A percentile compares a stretch with the other conserved stretches of the same genome.
These are phyloP conservation scores for Isatis lusitanica DNA, from an alignment of 441 rosid genomes.

Conservation along the genomic window DNA sequence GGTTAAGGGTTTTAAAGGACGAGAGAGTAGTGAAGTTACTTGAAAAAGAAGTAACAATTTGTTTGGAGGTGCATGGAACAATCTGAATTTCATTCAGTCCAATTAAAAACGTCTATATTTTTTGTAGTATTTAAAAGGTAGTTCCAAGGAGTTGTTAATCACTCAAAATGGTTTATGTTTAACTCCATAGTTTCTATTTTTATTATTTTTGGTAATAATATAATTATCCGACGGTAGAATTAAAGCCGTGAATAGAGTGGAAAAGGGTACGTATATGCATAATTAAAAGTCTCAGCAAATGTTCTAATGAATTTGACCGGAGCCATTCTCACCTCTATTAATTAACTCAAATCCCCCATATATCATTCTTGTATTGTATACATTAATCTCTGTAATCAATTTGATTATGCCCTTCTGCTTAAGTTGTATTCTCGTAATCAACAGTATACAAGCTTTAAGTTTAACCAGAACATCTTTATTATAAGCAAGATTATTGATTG, in stretches of 20 bases:
- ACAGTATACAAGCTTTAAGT: neutral
- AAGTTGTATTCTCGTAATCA: neutral
- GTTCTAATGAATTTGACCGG: neutral
- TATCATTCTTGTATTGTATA: too few relatives aligned
- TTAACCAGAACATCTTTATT: neutral
- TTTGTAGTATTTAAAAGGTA: neutral
- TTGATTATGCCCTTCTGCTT: neutral
- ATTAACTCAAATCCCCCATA: too few relatives aligned
- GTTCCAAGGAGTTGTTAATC: neutral
- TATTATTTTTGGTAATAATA: neutral
- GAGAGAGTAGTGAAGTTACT: conserved; percentile 2
- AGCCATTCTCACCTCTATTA: too few relatives aligned
- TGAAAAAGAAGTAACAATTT: neutral
- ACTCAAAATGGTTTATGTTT: neutral
- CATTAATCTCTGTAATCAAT: neutral
- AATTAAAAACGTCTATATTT: neutral
- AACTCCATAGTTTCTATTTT: neutral
- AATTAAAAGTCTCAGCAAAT: neutral
- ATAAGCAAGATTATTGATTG: neutral
- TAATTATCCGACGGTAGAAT: neutral
- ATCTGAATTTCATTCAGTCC: neutral
- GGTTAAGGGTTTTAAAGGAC: conserved; percentile 1
- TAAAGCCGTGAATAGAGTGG: neutral
- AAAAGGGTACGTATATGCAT: neutral
- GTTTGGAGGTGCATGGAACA: conserved; percentile 19